Base-by-base conservation (phyloP, 225 moss, liverwort and hornwort genomes). In the Pleurozium schreberi region DNA sequence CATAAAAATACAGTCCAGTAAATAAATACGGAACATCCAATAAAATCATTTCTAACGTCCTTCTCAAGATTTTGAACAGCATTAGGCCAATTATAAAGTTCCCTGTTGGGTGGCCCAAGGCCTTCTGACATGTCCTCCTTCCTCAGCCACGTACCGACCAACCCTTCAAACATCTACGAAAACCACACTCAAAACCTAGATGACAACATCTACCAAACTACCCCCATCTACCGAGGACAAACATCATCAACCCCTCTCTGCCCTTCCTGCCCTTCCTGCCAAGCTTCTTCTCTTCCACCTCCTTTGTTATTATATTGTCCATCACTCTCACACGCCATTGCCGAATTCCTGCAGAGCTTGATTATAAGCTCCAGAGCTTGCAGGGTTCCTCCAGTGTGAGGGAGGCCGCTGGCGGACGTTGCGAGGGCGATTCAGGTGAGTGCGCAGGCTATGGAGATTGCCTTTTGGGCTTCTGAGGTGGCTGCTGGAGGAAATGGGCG, bases 101-200 rank as follows among this genome's bases (percentile, higher is more conserved):
- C 60, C 69, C 59, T 49, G 78, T 68, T 85, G 47, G 16, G 36
- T 55, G 65, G 83, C 75, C 78, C 52, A 40, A 43, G 49, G 36
- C 43, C 15, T 8, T 60, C 81, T 88, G 80, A 87, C 87, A 74
- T 71, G 84, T 45, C 88, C 84, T 62, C 55, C 81, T 64, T 45
- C 85, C 71, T 43, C 62, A 81, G 81, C 89, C 89, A 86, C 66
- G 86, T 86, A 90, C 90, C 89, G 85, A 89, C 85, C 89, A 70
- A 11, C 62, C 69, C n/a, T 30, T 0, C 0, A 4, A 1, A 3
- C 25, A 82, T 86, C 90, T 86, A 76, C 67, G 1, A 78, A 77
- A 78, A 31, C 0, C 0, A 8, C 0, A 0, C 1, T 18, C 16
- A 23, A 15, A 58, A 18, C 57, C n/a, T 83, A 88, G 88, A 83